Evolutionary conservation across 2,329 filamentous ascomycete species (phyloP), one percentile per base, ranked within the genome.

Genomic region (Exophiala bonariae): DNA sequence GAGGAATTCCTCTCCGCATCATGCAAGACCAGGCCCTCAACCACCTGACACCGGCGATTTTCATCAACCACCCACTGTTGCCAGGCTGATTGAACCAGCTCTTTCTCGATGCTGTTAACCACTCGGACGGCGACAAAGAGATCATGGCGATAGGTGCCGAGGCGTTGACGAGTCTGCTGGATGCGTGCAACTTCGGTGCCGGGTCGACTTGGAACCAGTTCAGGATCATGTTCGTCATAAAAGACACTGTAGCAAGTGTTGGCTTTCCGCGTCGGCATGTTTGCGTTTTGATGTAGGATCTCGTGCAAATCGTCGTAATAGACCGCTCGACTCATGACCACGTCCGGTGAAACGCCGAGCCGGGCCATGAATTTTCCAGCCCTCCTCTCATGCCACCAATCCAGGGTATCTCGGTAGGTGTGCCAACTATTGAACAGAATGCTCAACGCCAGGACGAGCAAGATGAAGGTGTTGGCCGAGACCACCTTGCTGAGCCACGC

Each of bases 1-100:
- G 47, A 48, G 11, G 58, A 59, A 32, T 62, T 62, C 39, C 17
- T 58, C 52, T 26, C 59, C 36, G 17, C 58, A 55, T 59, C 60
- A 14, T 59, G 51, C 18, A 61, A 59, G 9, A 80, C 62, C 57
- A 82, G 67, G 11, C 62, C 64, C 32, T 77, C 74, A 6, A 82
- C 66, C 61, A 86, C 80, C 47, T 81, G 81, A 66, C 93, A 99
- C 39, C 87, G 80, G 26, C 76, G 68, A 55, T 83, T 85, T 70
- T 99, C 93, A 57, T 88, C 85, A 3, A 80, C 69, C 22, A 97
- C 77, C 91, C 92, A 99, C 55, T 88, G 87, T 71, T 96, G 91
- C 85, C 90, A 99, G 66, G 96, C 92, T 1, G 86, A 86, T 61
- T 83, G 80, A 44, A 97, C 69, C 65, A 96, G 85, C 66, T 96